Percentiles rank a stretch among this genome's conserved stretches.
These are phyloP conservation scores for Blastobotrys attinorum DNA, from an alignment of 805 yeast genomes.

Conservation along the genomic window DNA sequence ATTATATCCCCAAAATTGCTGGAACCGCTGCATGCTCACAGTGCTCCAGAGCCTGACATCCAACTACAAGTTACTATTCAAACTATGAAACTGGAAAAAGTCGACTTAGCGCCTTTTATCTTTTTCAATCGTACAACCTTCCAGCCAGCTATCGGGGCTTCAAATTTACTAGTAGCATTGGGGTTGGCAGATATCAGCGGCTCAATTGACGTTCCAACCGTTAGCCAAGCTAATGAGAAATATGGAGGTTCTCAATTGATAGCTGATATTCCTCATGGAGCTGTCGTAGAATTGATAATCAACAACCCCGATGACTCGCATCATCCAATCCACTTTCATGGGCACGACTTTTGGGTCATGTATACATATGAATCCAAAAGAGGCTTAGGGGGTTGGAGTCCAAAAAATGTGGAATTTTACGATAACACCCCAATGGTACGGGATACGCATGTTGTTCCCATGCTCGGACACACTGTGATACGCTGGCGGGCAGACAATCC, in stretches of 20 bases:
- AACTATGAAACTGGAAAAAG: slow-evolving; percentile 11
- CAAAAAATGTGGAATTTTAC: slow-evolving; percentile 42
- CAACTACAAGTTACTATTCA: slow-evolving; percentile 10
- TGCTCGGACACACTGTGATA: slow-evolving; percentile 23
- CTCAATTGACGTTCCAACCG: slow-evolving; percentile 31
- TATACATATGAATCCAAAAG: slow-evolving; percentile 44
- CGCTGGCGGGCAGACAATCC: slow-evolving; percentile 82
- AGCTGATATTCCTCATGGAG: slow-evolving; percentile 46
- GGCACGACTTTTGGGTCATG: slow-evolving; percentile 73
- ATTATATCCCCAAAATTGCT: not conserved
- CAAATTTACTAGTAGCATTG: slow-evolving; percentile 23
- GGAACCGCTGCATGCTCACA: not conserved
- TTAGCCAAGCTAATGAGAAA: slow-evolving; percentile 39
- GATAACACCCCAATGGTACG: slow-evolving; percentile 44
- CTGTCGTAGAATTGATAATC: slow-evolving; percentile 65
- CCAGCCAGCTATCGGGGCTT: slow-evolving; percentile 22
- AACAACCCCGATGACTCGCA: slow-evolving; percentile 82
- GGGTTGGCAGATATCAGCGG: slow-evolving; percentile 24
- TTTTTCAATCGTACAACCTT: slow-evolving; percentile 8
- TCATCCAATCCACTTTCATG: slow-evolving; percentile 94
- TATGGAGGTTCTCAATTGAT: slow-evolving; percentile 52
- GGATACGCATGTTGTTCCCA: slow-evolving; percentile 55
- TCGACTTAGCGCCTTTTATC: slow-evolving; percentile 15
- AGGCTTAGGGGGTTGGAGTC: slow-evolving; percentile 34
- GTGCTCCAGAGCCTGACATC: slow-evolving; percentile 15